A percentile compares a stretch with the other conserved stretches of the same genome.
These are phyloP conservation scores for Austroboletus niveus DNA, from an alignment of 1,284 basidiomycete genomes.

Conservation along the genomic window DNA sequence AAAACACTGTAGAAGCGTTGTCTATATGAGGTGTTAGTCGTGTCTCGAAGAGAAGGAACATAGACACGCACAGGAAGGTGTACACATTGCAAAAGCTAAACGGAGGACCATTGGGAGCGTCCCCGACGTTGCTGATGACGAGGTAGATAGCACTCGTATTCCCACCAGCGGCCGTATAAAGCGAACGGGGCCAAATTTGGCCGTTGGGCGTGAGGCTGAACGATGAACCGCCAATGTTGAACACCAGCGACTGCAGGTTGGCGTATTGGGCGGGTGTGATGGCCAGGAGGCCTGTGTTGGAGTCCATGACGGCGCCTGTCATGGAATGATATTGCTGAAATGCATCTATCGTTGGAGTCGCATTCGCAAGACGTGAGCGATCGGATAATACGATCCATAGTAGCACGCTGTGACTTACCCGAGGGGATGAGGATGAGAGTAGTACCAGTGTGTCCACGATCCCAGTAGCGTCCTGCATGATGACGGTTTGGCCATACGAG, in stretches of 20 bases:
- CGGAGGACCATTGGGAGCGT: slow-evolving; percentile 9
- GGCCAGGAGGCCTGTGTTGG: slow-evolving; percentile 40
- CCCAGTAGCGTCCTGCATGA: slow-evolving; percentile 43
- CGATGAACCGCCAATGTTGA: slow-evolving; percentile 37
- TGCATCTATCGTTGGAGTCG: slow-evolving; percentile 37
- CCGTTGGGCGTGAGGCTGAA: slow-evolving; percentile 47
- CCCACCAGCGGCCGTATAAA: slow-evolving; percentile 44
- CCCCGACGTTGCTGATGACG: slow-evolving; percentile 38
- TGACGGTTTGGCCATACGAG: slow-evolving; percentile 39
- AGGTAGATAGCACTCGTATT: slow-evolving; percentile 42
- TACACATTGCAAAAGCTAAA: slow-evolving; percentile 35
- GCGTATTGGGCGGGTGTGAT: slow-evolving; percentile 39
- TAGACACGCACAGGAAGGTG: slow-evolving; percentile 32
- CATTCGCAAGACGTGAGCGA: too few species aligned
- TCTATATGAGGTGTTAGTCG: slow-evolving; percentile 11
- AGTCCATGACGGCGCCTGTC: slow-evolving; percentile 53
- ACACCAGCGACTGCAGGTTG: slow-evolving; percentile 41
- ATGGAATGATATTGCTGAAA: slow-evolving; percentile 48
- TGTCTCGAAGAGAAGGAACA: neutral
- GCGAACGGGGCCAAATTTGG: slow-evolving; percentile 52
- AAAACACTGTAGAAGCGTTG: slow-evolving; percentile 51
- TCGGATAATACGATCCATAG: too few species aligned
- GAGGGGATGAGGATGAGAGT: slow-evolving; percentile 43
- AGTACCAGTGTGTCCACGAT: slow-evolving; percentile 59
- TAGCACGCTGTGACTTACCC: slow-evolving; percentile 22